A percentile compares a stretch with the other conserved stretches of the same genome.
Conservation (phyloP, 768 basidiomycete genomes). For the Crassisporium funariophilum region DNA sequence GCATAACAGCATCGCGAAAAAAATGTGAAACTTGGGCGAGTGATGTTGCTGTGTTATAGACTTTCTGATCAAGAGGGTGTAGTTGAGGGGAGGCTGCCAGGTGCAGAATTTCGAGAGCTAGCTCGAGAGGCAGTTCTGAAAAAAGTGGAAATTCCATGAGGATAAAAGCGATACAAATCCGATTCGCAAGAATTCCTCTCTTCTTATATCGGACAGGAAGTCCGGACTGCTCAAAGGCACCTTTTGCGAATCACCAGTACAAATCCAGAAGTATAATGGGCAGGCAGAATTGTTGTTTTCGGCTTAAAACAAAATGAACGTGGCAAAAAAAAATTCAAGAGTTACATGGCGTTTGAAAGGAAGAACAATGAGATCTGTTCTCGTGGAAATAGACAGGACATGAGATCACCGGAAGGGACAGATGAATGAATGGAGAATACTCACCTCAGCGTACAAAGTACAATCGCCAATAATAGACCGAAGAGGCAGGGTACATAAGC, state of each 20-base stretch:
- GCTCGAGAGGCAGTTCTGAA: constrained; percentile 34
- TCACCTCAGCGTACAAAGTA: too few relatives aligned
- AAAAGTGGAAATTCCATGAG: constrained; percentile 22
- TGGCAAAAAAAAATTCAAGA: background rate
- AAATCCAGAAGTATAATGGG: too few relatives aligned
- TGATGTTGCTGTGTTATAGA: constrained; percentile 29
- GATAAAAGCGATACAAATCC: background rate
- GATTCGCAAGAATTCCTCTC: background rate
- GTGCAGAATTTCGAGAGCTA: constrained; percentile 35
- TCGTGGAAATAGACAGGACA: background rate
- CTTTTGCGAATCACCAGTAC: too few relatives aligned
- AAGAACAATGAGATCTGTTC: background rate
- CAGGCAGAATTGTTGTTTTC: background rate
- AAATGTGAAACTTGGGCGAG: constrained; percentile 36
- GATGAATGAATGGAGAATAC: too few relatives aligned
- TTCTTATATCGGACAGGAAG: too few relatives aligned
- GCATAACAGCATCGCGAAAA: constrained; percentile 38
- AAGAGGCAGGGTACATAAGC: too few relatives aligned
- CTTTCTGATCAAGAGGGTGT: constrained; percentile 8
- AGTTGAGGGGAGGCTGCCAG: constrained; percentile 31
- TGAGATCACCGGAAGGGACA: too few relatives aligned
- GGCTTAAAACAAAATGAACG: background rate
- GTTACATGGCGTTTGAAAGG: background rate
- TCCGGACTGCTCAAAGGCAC: too few relatives aligned
- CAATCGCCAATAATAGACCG: too few relatives aligned